Evolutionary conservation across 2,329 filamentous ascomycete species (phyloP), one percentile per base, ranked within the genome.

Genomic region (Scytalidium sp.): DNA sequence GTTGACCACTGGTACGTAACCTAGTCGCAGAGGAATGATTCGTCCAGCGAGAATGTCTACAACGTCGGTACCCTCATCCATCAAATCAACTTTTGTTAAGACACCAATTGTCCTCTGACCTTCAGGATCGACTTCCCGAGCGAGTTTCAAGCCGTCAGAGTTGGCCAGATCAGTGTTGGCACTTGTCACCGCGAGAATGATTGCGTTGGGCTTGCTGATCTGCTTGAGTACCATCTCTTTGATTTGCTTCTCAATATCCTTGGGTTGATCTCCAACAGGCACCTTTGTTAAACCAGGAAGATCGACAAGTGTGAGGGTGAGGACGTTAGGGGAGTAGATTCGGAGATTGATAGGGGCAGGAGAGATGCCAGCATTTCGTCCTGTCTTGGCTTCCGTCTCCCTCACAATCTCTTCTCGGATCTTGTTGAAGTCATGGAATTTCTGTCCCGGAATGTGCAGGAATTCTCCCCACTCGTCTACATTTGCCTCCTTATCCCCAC

Each of bases 121-220:
- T 68, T 99, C 92, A 3, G 93, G 93, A 63, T 99, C 94, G 40
- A 99, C 94, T 74, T 99, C 93, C 64, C 94, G 83, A 39, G 94
- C 94, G 60, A 99, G 80, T 75, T 99, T 97, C 67, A 99, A 74
- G 63, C 94, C 94, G 70, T 99, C 94, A 19, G 94, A 99, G 76
- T 99, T 99, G 65, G 94, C 94, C 78, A 99, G 78, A 83, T 99
- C 94, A 54, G 93, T 92, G 70, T 99, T 99, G 63, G 94, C 94
- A 40, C 93, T 88, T 4, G 94, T 97, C 56, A 99, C 94, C 40
- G 94, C 94, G 49, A 99, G 78, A 60, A 99, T 94, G 69, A 99
- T 99, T 53, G 94, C 94, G 71, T 99, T 99, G 27, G 93, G 88
- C 76, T 99, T 99, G 73, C 88, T 89, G 67, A 99, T 99, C 70